Evolutionary conservation across 768 basidiomycete species (phyloP), one percentile per base, ranked within the genome.

Genomic region (Lactarius sanguifluus): DNA sequence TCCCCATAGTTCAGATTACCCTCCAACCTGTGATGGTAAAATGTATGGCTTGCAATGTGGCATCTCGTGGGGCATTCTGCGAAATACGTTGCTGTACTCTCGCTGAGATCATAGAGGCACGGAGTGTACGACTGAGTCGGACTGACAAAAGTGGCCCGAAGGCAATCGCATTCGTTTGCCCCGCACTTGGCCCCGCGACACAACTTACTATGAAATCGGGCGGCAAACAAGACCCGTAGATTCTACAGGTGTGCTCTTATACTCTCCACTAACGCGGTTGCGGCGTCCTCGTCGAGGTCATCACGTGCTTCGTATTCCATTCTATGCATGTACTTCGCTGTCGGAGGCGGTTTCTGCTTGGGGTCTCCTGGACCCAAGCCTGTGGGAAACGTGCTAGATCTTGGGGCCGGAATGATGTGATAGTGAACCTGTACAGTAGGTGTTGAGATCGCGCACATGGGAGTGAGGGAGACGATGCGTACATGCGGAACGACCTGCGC

Each of bases 401-500:
- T 78, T 2, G 90, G 90, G 2, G 90, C 89, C 1, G 89, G 90
- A 62, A 91, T 86, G 59, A 91, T 81, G 74, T 91, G 90, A 72
- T 86, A 90, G 73, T 90, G 90, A 36, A 90, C 89, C 88, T 90
- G 64, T 38, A 38, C 36, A 38, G 12, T 8, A 30, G 7, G 41
- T 30, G 41, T 25, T 58, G 59, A 62, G 55, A 5, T 52, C 9
- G 16, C 5, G n/a, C 52, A n/a, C 12, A 3, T 47, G 8, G 61
- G 57, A 40, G 60, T 55, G 47, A 28, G 32, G 57, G 12, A 7
- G 12, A 20, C 3, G n/a, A 7, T 23, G 72, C 84, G 65, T 68
- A 89, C 89, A 77, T 91, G 90, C n/a, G 85, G 86, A 8, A 91
- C 88, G 5, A 87, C 87, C 72, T 91, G 90, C 0, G 90, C 90